Base-by-base conservation (phyloP, 129 eudicot species). In the Tagetes patula region DNA sequence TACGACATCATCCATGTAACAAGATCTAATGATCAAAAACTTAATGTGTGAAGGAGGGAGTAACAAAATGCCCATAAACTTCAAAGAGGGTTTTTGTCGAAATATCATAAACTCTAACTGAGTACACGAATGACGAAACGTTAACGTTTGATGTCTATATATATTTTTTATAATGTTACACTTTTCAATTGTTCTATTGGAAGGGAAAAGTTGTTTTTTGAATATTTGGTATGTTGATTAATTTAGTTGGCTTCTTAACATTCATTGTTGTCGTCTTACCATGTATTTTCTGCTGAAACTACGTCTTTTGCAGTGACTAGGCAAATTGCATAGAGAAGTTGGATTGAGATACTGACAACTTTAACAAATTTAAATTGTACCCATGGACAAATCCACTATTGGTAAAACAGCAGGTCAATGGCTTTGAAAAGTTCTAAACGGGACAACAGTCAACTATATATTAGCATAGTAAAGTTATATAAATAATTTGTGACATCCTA, bases 321-420 rank as follows among this genome's bases (percentile, higher is more conserved):
- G 60, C 34, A 54, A 54, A 54, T 20, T 63, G 52, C 36, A 66
- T 7, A 10, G 31, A 13, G 20, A 71, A 71, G 75, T 65, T 34
- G 50, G 75, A 1, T 33, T 32, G 39, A 39, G 53, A 71, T 48
- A 40, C 9, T 8, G 2, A 58, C 64, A 70, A 27, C 34, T 52
- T 30, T 65, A 3, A n/a, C 8, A 6, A 55, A 14, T 54, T 40
- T 42, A 20, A 11, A 40, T 11, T 2, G 31, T 41, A 71, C 74
- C 63, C 36, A 5, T 37, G 46, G 59, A 48, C 46, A 69, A 10
- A 66, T 69, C 3, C 54, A 71, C 40, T 32, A 39, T 54, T 72
- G 6, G 38, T 32, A 58, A 55, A 38, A 3, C 43, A 34, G 9
- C 12, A 60, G 46, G 54, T 30, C 12, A 41, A 45, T 38, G 36